Conservation (phyloP, 495 filamentous ascomycete genomes). For the Tetracladium marchalianum region DNA sequence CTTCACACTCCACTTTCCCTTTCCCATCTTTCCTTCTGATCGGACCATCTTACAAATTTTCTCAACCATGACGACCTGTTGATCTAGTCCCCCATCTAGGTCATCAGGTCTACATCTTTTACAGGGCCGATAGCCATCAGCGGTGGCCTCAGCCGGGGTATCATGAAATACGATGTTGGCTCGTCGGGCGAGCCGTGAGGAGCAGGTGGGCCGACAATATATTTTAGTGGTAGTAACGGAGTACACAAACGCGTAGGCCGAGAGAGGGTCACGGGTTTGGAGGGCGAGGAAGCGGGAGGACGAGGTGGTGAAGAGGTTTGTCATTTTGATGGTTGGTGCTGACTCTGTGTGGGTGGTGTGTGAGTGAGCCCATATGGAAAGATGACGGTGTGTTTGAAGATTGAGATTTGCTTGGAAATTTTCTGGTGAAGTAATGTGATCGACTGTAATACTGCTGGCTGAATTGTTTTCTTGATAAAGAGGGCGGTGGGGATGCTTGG, state of each 20-base stretch:
- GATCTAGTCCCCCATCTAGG: conserved; percentile 27
- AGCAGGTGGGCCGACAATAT: conserved; percentile 54
- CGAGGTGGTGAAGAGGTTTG: conserved; percentile 17
- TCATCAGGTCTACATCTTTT: conserved; percentile 49
- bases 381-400: neutral
- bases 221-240: conserved; percentile 51
- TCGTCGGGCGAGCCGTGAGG: conserved; percentile 49
- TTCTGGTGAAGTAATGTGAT: neutral
- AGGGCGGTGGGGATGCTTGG: neutral
- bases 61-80: conserved; percentile 32
- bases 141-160: conserved; percentile 41
- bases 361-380: neutral
- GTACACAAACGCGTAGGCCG: conserved; percentile 48
- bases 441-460: neutral
- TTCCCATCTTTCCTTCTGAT: conserved; percentile 16
- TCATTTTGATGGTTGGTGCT: conserved; percentile 1
- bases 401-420: neutral
- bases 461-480: neutral
- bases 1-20: conserved; percentile 33
- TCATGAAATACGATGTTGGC: conserved; percentile 52
- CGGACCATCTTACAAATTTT: conserved; percentile 31
- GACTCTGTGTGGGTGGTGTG: neutral
- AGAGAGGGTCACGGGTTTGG: conserved; percentile 36
- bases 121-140: conserved; percentile 49
- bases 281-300: conserved; percentile 47